Evolutionary conservation across 805 yeast genomes (phyloP), one percentile per base, ranked within the genome.

Genomic region (Ogataea trehaloabstinens): DNA sequence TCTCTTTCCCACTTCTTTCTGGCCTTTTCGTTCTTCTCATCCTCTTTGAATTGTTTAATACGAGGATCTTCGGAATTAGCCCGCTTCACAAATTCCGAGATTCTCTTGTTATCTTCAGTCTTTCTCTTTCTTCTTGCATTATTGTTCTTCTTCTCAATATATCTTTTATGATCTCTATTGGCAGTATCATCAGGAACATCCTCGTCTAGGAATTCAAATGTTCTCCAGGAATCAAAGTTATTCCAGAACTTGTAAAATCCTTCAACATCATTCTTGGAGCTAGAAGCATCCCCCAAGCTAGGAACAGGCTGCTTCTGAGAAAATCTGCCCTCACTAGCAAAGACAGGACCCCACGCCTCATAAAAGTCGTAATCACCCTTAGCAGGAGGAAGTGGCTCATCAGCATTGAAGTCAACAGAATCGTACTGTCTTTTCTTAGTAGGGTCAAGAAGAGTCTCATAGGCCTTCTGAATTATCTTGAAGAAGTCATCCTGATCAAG

Each of bases 131-230:
- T 85, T 75, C 99, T 86, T 42, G 95, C 87, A 52, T 95, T 89
- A 68, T 86, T 80, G 76, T 93, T 93, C 78, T 93, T 93, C 76
- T 91, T 88, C 73, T 93, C 99, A 54, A 90, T 83, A 75, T 88
- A 86, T 73, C 99, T 95, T 76, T 93, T 93, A 80, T 93, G 95
- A 67, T 93, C 99, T 78, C 99, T 89, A 82, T 93, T 93, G 45
- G 96, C 85, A 41, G 97, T 86, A 70, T 93, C 99, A 73, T 93
- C 99, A 54, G 99, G 99, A 59, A 90, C 96, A 63, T 93, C 99
- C 74, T 93, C 99, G 63, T 93, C 99, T 66, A 89, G 78, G 73
- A 90, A 93, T 72, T 93, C 99, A 63, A 93, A 93, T 34, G 95
- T 75, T 75, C 96, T 86, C 99, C 99, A 93, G 16, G 98, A 91